Percentiles rank a stretch among this genome's conserved stretches.
Conservation (phyloP, 2,329 filamentous ascomycete genomes). For the Juglanconis juglandina region DNA sequence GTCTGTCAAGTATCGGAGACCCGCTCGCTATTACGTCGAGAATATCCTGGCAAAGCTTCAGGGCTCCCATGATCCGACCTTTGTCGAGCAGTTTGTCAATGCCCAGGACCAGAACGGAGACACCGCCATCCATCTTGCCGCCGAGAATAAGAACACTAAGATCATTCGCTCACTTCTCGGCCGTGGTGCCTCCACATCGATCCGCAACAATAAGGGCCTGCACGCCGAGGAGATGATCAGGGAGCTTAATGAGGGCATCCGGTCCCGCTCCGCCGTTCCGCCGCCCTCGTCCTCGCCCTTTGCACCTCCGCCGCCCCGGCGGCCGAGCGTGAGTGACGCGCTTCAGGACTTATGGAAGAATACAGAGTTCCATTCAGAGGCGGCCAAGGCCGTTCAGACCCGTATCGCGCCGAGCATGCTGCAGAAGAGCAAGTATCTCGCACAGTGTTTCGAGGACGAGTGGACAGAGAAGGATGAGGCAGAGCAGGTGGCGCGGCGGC, state of each 20-base stretch:
- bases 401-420: slow-evolving; percentile 67
- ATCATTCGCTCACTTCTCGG: slow-evolving; percentile 77
- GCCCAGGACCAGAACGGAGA: slow-evolving; percentile 83
- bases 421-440: slow-evolving; percentile 69
- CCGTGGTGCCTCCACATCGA: slow-evolving; percentile 77
- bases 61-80: slow-evolving; percentile 70
- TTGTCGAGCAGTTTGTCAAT: slow-evolving; percentile 76
- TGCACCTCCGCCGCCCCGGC: slow-evolving; percentile 59
- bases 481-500: slow-evolving; percentile 63
- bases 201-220: slow-evolving; percentile 76
- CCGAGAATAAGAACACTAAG: slow-evolving; percentile 82
- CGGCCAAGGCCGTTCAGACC: slow-evolving; percentile 65
- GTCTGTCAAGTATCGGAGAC: slow-evolving; percentile 71
- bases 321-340: slow-evolving; percentile 51
- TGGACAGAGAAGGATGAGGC: slow-evolving; percentile 69
- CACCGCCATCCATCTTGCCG: slow-evolving; percentile 72
- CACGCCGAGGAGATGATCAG: slow-evolving; percentile 83
- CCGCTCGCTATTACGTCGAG: slow-evolving; percentile 87
- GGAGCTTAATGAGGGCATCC: slow-evolving; percentile 65
- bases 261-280: slow-evolving; percentile 58
- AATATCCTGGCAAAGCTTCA: slow-evolving; percentile 82
- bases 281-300: slow-evolving; percentile 74
- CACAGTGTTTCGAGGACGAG: slow-evolving; percentile 70
- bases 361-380: slow-evolving; percentile 44
- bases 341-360: slow-evolving; percentile 31